Evolutionary conservation across 1,284 basidiomycete species (phyloP), one percentile per base, ranked within the genome.

Genomic region (Coriolopsis trogii): DNA sequence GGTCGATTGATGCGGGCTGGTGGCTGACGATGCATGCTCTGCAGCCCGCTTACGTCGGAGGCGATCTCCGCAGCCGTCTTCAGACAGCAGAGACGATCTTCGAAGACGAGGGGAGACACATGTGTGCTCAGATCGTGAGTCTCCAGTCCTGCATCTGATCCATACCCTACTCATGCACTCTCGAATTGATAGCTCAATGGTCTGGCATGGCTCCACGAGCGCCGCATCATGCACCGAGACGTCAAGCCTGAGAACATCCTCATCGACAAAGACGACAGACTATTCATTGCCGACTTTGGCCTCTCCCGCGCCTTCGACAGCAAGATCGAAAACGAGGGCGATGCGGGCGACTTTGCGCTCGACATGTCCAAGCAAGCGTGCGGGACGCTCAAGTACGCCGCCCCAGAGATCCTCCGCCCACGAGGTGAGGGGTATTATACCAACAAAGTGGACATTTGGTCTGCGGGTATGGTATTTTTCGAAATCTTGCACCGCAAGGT

Each of bases 261-360:
- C 16, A 69, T 87, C 12, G 81, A 84, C 67, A 78, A 80, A 57
- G 70, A 75, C 43, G 83, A 83, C 1, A 81, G 85, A 59, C 78
- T 83, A 3, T 81, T 84, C 59, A 71, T 87, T 40, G 84, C 83
- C 31, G 84, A 87, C 65, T 84, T 85, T 68, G 86, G 86, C 62
- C 63, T 82, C 42, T 77, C 78, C 20, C 45, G 55, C 80, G 76
- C 3, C 77, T 78, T 28, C 75, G 28, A 16, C 30, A 39, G 31
- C 0, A 16, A 34, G 21, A 25, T 12, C 15, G 12, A 26, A 38
- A 21, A 23, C 8, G 12, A 8, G 1, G 6, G 9, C 18, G 37
- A 21, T 1, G 20, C 6, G 3, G 37, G 20, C 37, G 10, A 9
- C 37, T 8, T 8, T 21, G n/a, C n/a, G n/a, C 37, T 23, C 6